These are phyloP conservation scores for Globisporangium megalacanthum DNA, from an alignment of 352 stramenopile species.

Conservation along the genomic window DNA sequence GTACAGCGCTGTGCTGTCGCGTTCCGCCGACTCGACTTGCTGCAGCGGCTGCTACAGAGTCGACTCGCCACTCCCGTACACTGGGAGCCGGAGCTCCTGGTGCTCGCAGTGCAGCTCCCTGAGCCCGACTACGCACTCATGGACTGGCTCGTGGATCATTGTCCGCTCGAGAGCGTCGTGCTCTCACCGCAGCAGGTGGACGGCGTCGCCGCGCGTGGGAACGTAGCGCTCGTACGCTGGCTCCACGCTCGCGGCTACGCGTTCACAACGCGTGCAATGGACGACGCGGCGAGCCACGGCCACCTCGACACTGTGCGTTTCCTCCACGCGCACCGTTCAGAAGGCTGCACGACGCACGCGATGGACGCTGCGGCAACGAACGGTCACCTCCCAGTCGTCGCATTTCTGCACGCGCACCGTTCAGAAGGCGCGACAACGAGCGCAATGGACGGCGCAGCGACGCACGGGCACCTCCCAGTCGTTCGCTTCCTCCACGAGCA, in stretches of 20 bases:
- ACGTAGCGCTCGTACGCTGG: constrained; percentile 5
- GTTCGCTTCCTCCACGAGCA: constrained; percentile 7
- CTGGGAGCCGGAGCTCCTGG: constrained; percentile 10
- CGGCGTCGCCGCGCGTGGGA: constrained; percentile 1
- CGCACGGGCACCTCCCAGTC: constrained; percentile 2
- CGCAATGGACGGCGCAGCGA: constrained; percentile 8
- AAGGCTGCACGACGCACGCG: constrained; percentile 6
- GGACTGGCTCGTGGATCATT: constrained; percentile 9
- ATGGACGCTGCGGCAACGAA: constrained; percentile 8
- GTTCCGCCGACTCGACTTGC: constrained; percentile 9
- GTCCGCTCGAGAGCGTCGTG: constrained; percentile 1
- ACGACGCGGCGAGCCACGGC: constrained; percentile 7
- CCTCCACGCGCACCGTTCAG: constrained; percentile 2
- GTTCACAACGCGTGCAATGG: constrained; percentile 6
- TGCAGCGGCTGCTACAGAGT: constrained; percentile 2
- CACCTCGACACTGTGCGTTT: constrained; percentile 1
- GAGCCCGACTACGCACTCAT: constrained; percentile 5
- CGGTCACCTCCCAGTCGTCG: constrained; percentile 1
- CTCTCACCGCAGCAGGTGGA: constrained; percentile 7
- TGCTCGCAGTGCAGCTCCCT: not conserved
- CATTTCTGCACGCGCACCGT: constrained; percentile 4
- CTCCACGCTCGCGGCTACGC: constrained; percentile 7
- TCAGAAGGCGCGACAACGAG: constrained; percentile 4
- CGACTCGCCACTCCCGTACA: not conserved
- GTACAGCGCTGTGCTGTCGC: constrained; percentile 9